phyloP scores from a whole-genome alignment of 2,329 filamentous ascomycete genomes.

The Pleoardoris graminearum region DNA sequence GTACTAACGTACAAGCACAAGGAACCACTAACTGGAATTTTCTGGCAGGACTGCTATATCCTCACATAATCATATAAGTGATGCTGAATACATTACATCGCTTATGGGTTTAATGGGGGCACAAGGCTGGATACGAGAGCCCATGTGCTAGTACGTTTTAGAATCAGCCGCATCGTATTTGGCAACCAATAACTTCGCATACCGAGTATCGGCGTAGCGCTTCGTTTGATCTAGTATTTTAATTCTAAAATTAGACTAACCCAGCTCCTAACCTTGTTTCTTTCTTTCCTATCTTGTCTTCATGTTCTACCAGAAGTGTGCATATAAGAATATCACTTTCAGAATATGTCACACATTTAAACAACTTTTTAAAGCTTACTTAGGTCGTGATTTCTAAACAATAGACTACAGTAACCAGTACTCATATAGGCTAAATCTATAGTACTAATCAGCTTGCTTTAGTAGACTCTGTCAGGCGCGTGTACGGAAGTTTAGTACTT shows the following conservation, averaged over 20 bases:
- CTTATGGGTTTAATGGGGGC: neutral
- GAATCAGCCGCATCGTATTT: neutral
- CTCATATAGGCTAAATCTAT: no score
- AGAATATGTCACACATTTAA: no score
- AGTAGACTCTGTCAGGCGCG: no score
- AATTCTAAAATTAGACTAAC: neutral
- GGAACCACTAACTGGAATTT: neutral
- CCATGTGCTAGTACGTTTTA: neutral
- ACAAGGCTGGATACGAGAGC: neutral
- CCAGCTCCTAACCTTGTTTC: no score
- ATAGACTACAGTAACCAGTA: no score
- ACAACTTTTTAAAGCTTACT: no score
- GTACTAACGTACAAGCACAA: neutral
- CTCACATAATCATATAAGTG: neutral
- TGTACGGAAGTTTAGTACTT: no score
- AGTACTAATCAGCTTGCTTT: no score
- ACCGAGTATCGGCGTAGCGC: neutral
- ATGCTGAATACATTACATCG: neutral
- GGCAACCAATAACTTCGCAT: neutral
- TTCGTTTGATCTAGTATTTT: neutral
- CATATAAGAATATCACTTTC: no score
- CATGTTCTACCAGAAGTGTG: no score
- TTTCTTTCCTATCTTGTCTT: no score
- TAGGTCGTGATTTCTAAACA: no score
- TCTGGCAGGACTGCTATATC: neutral